Evolutionary conservation across 495 filamentous ascomycete genomes (phyloP).

Genomic region (Talaromyces thailandensis): DNA sequence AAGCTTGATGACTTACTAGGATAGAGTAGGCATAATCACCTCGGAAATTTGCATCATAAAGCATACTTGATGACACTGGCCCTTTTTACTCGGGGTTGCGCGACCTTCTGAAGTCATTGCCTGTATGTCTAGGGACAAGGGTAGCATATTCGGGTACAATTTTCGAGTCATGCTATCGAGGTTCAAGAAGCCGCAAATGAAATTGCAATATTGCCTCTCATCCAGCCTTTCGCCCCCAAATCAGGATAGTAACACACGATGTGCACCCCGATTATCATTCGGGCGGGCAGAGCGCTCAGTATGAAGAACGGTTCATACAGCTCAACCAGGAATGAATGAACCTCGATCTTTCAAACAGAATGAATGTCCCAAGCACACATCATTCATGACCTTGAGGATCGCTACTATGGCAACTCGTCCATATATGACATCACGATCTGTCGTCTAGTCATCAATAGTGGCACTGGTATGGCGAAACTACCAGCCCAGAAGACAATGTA

Average conservation of each 20-base stretch:
- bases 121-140: background rate
- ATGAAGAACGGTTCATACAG: too few species aligned
- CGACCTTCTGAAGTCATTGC: background rate
- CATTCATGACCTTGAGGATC: too few species aligned
- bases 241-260: background rate
- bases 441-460: too few species aligned
- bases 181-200: background rate
- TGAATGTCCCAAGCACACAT: too few species aligned
- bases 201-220: background rate
- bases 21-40: background rate
- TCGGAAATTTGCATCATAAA: background rate
- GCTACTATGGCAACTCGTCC: too few species aligned
- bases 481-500: too few species aligned
- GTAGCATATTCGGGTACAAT: background rate
- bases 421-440: too few species aligned
- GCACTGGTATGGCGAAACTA: too few species aligned
- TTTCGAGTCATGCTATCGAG: background rate
- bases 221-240: too few species aligned
- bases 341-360: too few species aligned
- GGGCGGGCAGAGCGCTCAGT: background rate
- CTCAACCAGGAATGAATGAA: too few species aligned
- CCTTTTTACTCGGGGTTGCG: background rate
- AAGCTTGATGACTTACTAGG: background rate
- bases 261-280: background rate
- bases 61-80: background rate